phyloP scores from a whole-genome alignment of 306 rosid genomes.

The Canavalia gladiata region DNA sequence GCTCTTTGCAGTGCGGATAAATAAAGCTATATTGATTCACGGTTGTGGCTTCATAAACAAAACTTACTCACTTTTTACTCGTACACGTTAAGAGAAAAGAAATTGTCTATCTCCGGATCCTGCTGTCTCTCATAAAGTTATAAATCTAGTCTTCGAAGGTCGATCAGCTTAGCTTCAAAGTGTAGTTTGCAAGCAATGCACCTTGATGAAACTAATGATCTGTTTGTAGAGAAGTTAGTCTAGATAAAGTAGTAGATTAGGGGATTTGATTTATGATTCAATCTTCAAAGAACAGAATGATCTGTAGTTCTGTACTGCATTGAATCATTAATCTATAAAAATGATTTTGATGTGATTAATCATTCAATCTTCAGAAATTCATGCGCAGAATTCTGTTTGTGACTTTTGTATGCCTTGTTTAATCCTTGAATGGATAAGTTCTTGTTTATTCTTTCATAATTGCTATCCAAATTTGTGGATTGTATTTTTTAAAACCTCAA shows the following conservation, averaged over 20 bases:
- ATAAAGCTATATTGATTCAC: neutral
- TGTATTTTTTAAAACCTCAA: neutral
- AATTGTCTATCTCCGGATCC: neutral
- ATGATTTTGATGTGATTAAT: neutral
- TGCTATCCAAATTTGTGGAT: neutral
- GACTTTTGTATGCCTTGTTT: neutral
- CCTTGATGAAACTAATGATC: neutral
- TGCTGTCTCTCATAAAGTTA: neutral
- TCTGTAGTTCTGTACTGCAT: neutral
- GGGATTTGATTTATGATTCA: constrained; percentile 8
- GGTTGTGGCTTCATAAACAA: constrained; percentile 8
- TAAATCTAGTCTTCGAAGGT: constrained; percentile 4
- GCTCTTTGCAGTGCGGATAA: neutral
- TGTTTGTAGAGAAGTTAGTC: constrained; percentile 8
- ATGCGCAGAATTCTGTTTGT: constrained; percentile 27
- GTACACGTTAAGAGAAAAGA: neutral
- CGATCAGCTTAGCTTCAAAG: neutral
- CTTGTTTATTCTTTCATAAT: constrained; percentile 30
- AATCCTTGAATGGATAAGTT: constrained; percentile 39
- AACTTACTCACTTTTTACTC: neutral
- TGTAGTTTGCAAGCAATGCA: constrained; percentile 11
- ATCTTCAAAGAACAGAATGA: neutral
- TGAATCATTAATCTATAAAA: too few species aligned
- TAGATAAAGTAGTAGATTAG: neutral
- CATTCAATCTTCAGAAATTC: constrained; percentile 28